These are phyloP conservation scores for Parietaria judaica DNA, from an alignment of 306 rosid species.

Conservation along the genomic window DNA sequence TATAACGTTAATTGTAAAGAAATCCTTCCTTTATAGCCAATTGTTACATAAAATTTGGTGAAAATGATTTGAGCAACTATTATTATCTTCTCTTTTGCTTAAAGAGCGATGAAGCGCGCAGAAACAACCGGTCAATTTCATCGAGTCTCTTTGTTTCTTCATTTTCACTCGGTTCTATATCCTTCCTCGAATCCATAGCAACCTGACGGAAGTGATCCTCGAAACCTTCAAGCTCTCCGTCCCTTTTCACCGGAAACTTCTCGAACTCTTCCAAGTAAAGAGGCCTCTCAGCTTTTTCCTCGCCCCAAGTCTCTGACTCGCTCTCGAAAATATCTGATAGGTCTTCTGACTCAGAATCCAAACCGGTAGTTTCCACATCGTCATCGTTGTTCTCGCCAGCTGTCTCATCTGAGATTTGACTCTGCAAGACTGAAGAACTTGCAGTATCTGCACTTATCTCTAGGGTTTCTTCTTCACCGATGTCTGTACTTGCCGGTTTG, in stretches of 20 bases:
- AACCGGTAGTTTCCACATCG: slow-evolving; percentile 29
- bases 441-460: slow-evolving; percentile 25
- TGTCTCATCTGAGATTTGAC: slow-evolving; percentile 28
- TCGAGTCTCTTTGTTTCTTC: slow-evolving; percentile 40
- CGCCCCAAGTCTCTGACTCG: slow-evolving; percentile 49
- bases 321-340: slow-evolving; percentile 71
- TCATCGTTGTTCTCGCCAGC: slow-evolving; percentile 35
- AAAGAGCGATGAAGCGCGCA: slow-evolving; percentile 62
- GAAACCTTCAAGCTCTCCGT: slow-evolving; percentile 46
- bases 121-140: slow-evolving; percentile 69
- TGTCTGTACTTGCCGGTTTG: slow-evolving; percentile 24
- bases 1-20: too few species aligned
- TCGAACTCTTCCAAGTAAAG: slow-evolving; percentile 73
- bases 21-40: too few species aligned
- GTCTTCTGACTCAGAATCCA: slow-evolving; percentile 50
- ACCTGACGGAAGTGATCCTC: slow-evolving; percentile 64
- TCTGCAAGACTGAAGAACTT: slow-evolving; percentile 28
- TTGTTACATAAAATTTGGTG: too few species aligned
- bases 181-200: slow-evolving; percentile 40
- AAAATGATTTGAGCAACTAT: slow-evolving; percentile 18
- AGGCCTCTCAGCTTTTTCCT: slow-evolving; percentile 39
- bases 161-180: slow-evolving; percentile 25
- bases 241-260: slow-evolving; percentile 43
- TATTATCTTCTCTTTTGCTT: slow-evolving; percentile 53
- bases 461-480: slow-evolving; percentile 33